phyloP scores from a whole-genome alignment of 805 yeast species.

The Wickerhamiella siamensis region DNA sequence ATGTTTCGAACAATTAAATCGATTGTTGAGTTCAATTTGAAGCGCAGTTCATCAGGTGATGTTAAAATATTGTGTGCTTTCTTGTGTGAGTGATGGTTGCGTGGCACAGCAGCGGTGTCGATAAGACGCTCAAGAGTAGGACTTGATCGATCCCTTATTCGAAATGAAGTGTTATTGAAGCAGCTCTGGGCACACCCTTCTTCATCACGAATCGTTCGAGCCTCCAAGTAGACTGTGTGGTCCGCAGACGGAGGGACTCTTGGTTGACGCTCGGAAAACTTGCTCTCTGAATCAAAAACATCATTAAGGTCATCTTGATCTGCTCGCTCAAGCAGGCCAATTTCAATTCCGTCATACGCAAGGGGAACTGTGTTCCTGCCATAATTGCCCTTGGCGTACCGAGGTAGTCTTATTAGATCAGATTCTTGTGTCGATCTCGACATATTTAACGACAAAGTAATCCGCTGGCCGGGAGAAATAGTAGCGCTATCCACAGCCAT shows the following conservation, averaged over 20 bases:
- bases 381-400: no score
- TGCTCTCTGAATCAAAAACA: background rate
- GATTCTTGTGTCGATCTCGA: no score
- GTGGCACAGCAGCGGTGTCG: no score
- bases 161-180: background rate
- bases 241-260: constrained; percentile 2
- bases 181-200: background rate
- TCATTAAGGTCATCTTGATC: no score
- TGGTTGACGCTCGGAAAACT: constrained; percentile 5
- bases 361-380: no score
- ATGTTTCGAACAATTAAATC: constrained; percentile 67
- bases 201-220: constrained; percentile 16
- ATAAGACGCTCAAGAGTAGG: background rate
- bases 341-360: no score
- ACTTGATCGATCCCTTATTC: background rate
- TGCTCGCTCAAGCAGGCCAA: no score
- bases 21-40: constrained; percentile 27
- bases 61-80: no score
- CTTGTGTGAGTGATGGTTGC: no score
- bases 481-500: constrained; percentile 16
- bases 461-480: constrained; percentile 65
- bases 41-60: background rate
- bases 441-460: constrained; percentile 57
- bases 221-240: constrained; percentile 30
- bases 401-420: no score